Percentiles rank a stretch among this genome's conserved stretches.
Evolutionary conservation across 192 early-diverging fungal genomes (phyloP).

Genomic region (Irineochytrium annulatum): DNA sequence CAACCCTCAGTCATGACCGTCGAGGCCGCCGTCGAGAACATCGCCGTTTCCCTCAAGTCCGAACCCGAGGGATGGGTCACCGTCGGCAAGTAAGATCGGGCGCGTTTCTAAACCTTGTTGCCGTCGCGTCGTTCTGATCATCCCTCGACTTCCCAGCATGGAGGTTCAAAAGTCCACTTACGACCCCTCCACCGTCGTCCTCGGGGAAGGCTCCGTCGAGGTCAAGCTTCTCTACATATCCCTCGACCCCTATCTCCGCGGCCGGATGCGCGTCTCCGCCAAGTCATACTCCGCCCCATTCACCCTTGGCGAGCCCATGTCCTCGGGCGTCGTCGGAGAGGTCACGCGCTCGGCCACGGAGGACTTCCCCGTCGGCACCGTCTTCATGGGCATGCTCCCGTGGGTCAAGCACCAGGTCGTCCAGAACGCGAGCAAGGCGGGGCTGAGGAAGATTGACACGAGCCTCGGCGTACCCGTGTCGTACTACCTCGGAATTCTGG

Average conservation of each 20-base stretch:
- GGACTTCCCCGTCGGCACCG: constrained; percentile 57
- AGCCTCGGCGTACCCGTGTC: constrained; percentile 46
- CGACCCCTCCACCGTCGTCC: constrained; percentile 37
- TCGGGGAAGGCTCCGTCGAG: constrained; percentile 44
- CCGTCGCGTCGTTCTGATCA: not conserved
- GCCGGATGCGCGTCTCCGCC: constrained; percentile 54
- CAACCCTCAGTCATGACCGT: too few relatives aligned
- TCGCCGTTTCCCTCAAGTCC: constrained; percentile 38
- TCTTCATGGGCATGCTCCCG: constrained; percentile 52
- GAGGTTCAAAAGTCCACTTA: constrained; percentile 37
- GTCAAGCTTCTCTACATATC: constrained; percentile 61
- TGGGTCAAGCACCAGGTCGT: constrained; percentile 62
- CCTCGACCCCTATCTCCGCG: constrained; percentile 69
- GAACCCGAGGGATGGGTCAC: constrained; percentile 32
- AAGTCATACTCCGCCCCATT: constrained; percentile 47
- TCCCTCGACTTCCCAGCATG: constrained; percentile 27
- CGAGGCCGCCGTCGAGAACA: constrained; percentile 22
- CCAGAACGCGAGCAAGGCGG: constrained; percentile 16
- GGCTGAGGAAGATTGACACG: constrained; percentile 29
- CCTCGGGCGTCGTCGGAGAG: constrained; percentile 54
- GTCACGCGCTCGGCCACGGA: constrained; percentile 63
- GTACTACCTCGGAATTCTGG: constrained; percentile 62
- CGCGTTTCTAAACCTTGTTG: not conserved
- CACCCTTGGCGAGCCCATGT: constrained; percentile 58
- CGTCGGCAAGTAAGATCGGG: not conserved